phyloP scores from a whole-genome alignment of 257 asterid species.

The Scutellaria galericulata region DNA sequence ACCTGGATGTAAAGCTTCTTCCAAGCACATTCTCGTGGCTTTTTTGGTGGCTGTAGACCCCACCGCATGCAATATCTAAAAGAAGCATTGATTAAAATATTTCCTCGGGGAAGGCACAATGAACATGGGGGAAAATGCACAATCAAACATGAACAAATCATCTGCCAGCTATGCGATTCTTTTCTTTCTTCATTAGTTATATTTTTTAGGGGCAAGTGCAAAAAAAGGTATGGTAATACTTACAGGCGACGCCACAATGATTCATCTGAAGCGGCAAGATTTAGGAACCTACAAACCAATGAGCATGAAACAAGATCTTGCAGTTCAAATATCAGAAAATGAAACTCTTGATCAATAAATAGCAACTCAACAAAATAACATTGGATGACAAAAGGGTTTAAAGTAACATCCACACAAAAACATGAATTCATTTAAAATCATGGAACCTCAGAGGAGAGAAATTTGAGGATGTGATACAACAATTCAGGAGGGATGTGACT shows the following conservation, averaged over 20 bases:
- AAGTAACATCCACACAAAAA: not conserved
- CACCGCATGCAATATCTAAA: conserved; percentile 80
- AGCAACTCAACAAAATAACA: conserved; percentile 13
- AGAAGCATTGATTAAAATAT: not conserved
- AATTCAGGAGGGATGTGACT: conserved; percentile 77
- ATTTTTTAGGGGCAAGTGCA: conserved; percentile 1
- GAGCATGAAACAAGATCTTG: conserved; percentile 89
- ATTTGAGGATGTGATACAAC: conserved; percentile 67
- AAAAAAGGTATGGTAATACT: conserved; percentile 42
- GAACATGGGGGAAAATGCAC: not conserved
- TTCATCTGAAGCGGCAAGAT: conserved; percentile 77
- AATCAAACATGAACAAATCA: conserved; percentile 3
- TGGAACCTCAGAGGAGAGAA: conserved; percentile 80
- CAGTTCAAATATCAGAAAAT: conserved; percentile 33
- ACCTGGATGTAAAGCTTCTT: conserved; percentile 68
- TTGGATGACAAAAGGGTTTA: not conserved
- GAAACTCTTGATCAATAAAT: conserved; percentile 14
- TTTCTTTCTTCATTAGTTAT: conserved; percentile 18
- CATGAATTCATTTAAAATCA: not conserved
- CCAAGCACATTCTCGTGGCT: conserved; percentile 91
- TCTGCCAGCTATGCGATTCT: not conserved
- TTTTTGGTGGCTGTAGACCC: conserved; percentile 82
- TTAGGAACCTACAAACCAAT: conserved; percentile 75
- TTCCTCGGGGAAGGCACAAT: too few relatives aligned
- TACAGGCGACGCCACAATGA: conserved; percentile 87